Evolutionary conservation across 768 basidiomycete species (phyloP).

Genomic region (Ramaria sp.): DNA sequence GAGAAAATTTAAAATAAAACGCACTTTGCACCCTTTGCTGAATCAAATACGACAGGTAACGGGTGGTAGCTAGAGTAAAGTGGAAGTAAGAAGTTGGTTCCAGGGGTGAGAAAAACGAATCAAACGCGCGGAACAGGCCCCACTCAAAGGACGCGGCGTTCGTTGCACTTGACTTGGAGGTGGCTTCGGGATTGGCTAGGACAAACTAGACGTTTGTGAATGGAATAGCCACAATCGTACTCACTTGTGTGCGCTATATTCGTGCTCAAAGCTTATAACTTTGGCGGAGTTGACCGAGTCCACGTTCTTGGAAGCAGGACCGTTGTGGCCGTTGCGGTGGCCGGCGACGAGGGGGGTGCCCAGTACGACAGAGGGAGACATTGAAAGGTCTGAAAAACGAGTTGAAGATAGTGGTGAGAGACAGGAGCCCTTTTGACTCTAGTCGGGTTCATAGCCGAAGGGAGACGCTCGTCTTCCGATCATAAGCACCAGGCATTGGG

Average conservation of each 20-base stretch:
- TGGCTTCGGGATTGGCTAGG: not conserved
- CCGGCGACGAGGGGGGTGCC: not conserved
- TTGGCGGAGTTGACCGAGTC: slow-evolving; percentile 42
- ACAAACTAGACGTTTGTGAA: not conserved
- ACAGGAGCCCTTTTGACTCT: not conserved
- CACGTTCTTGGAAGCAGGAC: not conserved
- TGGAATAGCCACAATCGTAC: slow-evolving; percentile 19
- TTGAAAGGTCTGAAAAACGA: not conserved
- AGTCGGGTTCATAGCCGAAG: not conserved
- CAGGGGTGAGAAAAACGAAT: not conserved
- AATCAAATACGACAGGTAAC: slow-evolving; percentile 87
- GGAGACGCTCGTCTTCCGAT: not conserved
- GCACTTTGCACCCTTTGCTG: slow-evolving; percentile 82
- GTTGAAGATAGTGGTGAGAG: not conserved
- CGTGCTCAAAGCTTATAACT: slow-evolving; percentile 72
- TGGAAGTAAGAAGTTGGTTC: slow-evolving; percentile 21
- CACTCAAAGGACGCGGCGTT: slow-evolving; percentile 5
- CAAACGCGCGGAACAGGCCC: slow-evolving; percentile 8
- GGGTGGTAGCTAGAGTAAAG: slow-evolving; percentile 81
- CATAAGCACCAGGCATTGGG: not conserved
- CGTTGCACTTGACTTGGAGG: slow-evolving; percentile 5
- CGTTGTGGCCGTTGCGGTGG: not conserved
- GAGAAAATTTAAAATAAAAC: slow-evolving; percentile 29
- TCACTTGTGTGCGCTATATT: slow-evolving; percentile 85
- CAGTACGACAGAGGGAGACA: slow-evolving; percentile 3